A percentile compares a stretch with the other conserved stretches of the same genome.
Conservation (phyloP, 2,329 filamentous ascomycete species). For the Paecilomyces variotii region DNA sequence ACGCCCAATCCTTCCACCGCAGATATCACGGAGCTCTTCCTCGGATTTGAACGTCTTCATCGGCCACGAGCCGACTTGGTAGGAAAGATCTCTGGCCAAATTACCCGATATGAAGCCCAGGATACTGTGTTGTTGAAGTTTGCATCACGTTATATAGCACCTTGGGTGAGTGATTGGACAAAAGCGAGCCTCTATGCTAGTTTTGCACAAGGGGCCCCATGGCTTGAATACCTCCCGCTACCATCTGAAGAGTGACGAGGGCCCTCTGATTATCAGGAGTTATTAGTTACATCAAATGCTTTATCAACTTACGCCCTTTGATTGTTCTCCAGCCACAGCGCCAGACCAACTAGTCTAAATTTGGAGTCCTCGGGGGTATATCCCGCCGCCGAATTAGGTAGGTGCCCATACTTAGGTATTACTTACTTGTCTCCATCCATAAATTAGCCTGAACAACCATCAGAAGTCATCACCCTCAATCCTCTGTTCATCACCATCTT, state of each 20-base stretch:
- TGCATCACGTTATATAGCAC: constrained; percentile 6
- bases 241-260: neutral
- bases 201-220: neutral
- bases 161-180: neutral
- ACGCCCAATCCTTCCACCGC: constrained; percentile 7
- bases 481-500: no score
- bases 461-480: no score
- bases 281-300: no score
- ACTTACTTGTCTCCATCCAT: no score
- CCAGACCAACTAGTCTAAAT: no score
- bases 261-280: no score
- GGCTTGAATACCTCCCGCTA: neutral
- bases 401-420: no score
- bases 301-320: no score
- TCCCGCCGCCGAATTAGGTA: no score
- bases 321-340: no score
- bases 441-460: no score
- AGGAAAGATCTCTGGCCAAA: constrained; percentile 11
- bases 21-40: constrained; percentile 10
- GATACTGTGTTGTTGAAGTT: constrained; percentile 13
- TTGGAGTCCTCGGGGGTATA: no score
- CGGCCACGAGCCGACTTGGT: constrained; percentile 10
- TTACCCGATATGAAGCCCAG: constrained; percentile 17
- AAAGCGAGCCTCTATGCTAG: neutral
- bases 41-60: constrained; percentile 12